phyloP scores from a whole-genome alignment of 2,329 filamentous ascomycete species.

The Trichoderma sp. region DNA sequence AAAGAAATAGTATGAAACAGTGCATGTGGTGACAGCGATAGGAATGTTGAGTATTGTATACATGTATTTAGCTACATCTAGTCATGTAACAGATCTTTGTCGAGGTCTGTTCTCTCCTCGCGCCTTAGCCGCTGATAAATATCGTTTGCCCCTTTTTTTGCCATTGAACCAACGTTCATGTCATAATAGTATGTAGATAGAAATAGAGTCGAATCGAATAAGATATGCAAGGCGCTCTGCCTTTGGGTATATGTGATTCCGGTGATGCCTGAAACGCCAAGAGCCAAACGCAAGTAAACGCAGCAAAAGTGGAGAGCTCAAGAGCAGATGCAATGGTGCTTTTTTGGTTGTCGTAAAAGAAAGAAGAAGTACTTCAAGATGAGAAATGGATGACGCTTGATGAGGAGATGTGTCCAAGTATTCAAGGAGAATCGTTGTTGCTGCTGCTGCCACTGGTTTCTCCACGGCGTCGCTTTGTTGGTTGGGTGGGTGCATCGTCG shows the following conservation, averaged over 20 bases:
- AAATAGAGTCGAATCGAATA: neutral
- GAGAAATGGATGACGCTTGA: neutral
- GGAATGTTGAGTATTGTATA: neutral
- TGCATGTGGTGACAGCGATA: neutral
- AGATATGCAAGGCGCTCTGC: neutral
- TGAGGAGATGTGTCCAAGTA: neutral
- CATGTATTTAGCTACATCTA: neutral
- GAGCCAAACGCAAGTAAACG: neutral
- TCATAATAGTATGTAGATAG: neutral
- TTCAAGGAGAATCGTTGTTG: neutral
- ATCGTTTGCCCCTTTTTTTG: neutral
- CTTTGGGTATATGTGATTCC: conserved; percentile 16
- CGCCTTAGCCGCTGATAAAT: neutral
- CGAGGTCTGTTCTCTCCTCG: neutral
- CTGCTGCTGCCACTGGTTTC: neutral
- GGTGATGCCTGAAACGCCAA: conserved; percentile 14
- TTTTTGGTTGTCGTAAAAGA: neutral
- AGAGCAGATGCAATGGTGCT: neutral
- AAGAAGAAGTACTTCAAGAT: neutral
- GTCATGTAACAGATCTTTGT: neutral
- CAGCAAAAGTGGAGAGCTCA: neutral
- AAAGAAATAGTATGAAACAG: neutral
- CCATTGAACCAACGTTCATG: neutral
- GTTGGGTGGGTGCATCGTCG: conserved; percentile 24
- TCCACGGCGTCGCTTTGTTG: neutral